Base-by-base conservation (phyloP, 2,329 filamentous ascomycete genomes). In the Monosporascus sp. region DNA sequence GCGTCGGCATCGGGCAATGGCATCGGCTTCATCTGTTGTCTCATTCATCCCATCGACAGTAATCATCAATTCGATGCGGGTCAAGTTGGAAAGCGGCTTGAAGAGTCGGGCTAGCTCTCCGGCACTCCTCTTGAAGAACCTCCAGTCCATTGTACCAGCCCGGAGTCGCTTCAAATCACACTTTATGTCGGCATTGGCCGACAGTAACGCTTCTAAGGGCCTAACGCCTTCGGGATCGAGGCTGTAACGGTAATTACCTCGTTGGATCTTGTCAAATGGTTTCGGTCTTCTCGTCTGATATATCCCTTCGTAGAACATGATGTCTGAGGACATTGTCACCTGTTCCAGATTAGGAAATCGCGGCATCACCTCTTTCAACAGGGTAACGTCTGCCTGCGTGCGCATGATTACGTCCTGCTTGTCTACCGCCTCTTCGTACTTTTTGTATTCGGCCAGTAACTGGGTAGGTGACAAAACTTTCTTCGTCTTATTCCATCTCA, bases 121-220 rank as follows among this genome's bases (percentile, higher is more conserved):
- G 37, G 57, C 51, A 20, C 51, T 52, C 45, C 53, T 52, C 27
- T 61, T 49, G 48, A 66, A 66, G 49, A 64, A 65, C 37, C 51
- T 37, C 63, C 64, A 67, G 47, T 58, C 58, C 20, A 66, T 43
- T 2, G 35, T 24, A 16, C 58, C 60, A 2, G 58, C 63, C 6
- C 53, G 55, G 19, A 67, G 52, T 8, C 37, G 58, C 22, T 49
- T 56, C 41, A 65, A 37, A 17, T 49, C 52, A 49, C 58, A 58
- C 8, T 54, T 51, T 3, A 53, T 48, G 17, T 54, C 51, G 31
- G 51, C 60, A 22, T 61, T 54, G 27, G 64, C 63, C 17, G 50
- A 26, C 37, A 67, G 58, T 7, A 67, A 54, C 8, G 62, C 56
- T 7, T 65, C 56, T 41, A 67, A 55, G 8, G 58, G 60, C 17